These are phyloP conservation scores for Plasmodium knowlesi DNA, from an alignment of 169 alveolate genomes.

Conservation along the genomic window DNA sequence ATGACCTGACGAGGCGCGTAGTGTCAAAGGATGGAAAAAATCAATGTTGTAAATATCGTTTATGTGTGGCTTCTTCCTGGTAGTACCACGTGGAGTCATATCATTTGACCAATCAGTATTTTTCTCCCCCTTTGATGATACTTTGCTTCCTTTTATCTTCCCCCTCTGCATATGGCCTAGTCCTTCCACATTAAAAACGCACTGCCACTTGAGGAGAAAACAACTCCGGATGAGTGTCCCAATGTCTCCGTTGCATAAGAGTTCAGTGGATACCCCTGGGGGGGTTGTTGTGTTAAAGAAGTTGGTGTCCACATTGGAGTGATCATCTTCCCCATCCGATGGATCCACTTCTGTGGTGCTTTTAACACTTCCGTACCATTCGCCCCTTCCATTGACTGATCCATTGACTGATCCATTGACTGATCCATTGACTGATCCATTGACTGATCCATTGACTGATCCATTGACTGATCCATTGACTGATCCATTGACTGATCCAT, in stretches of 20 bases:
- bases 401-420: too few relatives aligned
- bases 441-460: too few relatives aligned
- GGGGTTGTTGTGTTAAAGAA: neutral
- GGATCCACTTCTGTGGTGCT: neutral
- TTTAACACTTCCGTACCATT: neutral
- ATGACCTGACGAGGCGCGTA: slow-evolving; percentile 65
- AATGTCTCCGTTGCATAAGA: slow-evolving; percentile 67
- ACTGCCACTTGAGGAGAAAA: slow-evolving; percentile 67
- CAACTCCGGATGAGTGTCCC: slow-evolving; percentile 70
- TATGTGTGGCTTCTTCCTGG: slow-evolving; percentile 14
- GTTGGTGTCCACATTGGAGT: neutral
- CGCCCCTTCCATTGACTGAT: too few relatives aligned
- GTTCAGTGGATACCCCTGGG: neutral
- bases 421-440: too few relatives aligned
- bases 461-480: too few relatives aligned
- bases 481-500: too few relatives aligned
- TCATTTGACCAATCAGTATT: neutral
- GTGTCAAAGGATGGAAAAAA: slow-evolving; percentile 61
- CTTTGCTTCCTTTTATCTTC: neutral
- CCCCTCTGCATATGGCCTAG: neutral
- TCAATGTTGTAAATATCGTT: slow-evolving; percentile 31
- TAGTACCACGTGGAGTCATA: neutral
- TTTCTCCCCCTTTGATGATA: neutral
- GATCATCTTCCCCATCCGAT: neutral
- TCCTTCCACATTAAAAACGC: slow-evolving; percentile 35